Evolutionary conservation across 768 basidiomycete genomes (phyloP).

Genomic region (Polyporus arcularius): DNA sequence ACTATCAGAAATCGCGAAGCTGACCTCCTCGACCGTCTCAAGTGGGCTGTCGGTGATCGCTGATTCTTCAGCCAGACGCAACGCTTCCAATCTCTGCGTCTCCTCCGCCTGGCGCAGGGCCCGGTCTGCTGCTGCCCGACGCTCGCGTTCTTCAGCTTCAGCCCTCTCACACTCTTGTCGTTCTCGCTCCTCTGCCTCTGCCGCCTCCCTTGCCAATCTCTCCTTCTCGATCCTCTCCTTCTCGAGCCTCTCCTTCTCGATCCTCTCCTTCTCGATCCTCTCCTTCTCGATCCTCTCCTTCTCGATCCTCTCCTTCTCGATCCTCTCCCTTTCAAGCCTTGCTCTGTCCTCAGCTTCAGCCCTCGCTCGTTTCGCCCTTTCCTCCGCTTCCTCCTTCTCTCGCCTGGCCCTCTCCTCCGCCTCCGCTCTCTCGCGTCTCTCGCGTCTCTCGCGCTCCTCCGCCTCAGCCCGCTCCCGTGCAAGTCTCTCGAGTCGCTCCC

Average conservation of each 20-base stretch:
- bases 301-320: constrained; percentile 33
- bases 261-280: constrained; percentile 21
- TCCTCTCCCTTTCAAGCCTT: constrained; percentile 12
- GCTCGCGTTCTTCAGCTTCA: constrained; percentile 22
- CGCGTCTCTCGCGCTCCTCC: constrained; percentile 7
- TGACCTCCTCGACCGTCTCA: constrained; percentile 16
- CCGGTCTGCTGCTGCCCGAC: constrained; percentile 9
- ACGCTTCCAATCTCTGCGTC: constrained; percentile 6
- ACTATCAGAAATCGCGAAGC: no score
- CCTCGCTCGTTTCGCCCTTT: constrained; percentile 25
- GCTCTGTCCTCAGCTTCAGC: constrained; percentile 13
- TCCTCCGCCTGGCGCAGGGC: constrained; percentile 30
- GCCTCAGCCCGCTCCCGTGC: constrained; percentile 3
- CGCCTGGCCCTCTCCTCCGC: constrained; percentile 31
- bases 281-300: constrained; percentile 29
- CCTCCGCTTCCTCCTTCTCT: constrained; percentile 21
- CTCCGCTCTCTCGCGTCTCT: constrained; percentile 3
- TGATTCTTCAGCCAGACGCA: constrained; percentile 1
- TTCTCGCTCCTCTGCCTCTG: constrained; percentile 24
- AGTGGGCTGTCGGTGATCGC: constrained; percentile 5
- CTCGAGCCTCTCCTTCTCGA: constrained; percentile 27
- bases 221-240: constrained; percentile 12
- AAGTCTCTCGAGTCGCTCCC: constrained; percentile 10
- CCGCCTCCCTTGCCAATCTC: constrained; percentile 26
- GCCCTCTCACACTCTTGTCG: constrained; percentile 27